These are phyloP conservation scores for Leccinum arenicola DNA, from an alignment of 768 basidiomycete genomes.

Conservation along the genomic window DNA sequence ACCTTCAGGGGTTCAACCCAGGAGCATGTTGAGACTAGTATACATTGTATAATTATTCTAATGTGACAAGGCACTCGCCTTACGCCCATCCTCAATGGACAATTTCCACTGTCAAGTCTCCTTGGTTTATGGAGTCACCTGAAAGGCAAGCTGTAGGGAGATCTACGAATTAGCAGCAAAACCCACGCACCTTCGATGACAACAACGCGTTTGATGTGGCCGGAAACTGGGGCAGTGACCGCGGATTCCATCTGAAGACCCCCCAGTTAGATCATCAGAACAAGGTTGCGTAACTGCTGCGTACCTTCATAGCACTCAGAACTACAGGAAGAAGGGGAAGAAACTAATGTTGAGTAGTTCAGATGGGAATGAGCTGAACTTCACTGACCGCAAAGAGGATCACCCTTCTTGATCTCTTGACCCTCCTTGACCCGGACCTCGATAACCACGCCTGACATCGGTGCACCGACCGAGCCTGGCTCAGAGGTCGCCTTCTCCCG, in stretches of 20 bases:
- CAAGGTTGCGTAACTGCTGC: slow-evolving; percentile 19
- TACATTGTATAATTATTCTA: slow-evolving; percentile 18
- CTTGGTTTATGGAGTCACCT: slow-evolving; percentile 95
- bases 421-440: slow-evolving; percentile 98
- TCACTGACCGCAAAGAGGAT: slow-evolving; percentile 83
- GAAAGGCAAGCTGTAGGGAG: slow-evolving; percentile 11
- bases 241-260: slow-evolving; percentile 88
- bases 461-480: slow-evolving; percentile 95
- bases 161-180: background rate
- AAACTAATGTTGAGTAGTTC: slow-evolving; percentile 22
- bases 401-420: slow-evolving; percentile 96
- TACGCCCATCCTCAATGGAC: slow-evolving; percentile 48
- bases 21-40: slow-evolving; percentile 14
- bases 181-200: slow-evolving; percentile 72
- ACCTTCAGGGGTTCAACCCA: background rate
- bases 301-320: slow-evolving; percentile 94
- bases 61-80: slow-evolving; percentile 11
- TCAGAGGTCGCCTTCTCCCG: slow-evolving; percentile 93
- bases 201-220: slow-evolving; percentile 90
- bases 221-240: slow-evolving; percentile 94
- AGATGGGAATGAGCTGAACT: slow-evolving; percentile 7
- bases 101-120: slow-evolving; percentile 89
- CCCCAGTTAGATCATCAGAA: slow-evolving; percentile 14
- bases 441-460: slow-evolving; percentile 97
- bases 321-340: slow-evolving; percentile 43